Evolutionary conservation across 176 grass and related monocot species (phyloP).

Genomic region (Zoysia pacifica): DNA sequence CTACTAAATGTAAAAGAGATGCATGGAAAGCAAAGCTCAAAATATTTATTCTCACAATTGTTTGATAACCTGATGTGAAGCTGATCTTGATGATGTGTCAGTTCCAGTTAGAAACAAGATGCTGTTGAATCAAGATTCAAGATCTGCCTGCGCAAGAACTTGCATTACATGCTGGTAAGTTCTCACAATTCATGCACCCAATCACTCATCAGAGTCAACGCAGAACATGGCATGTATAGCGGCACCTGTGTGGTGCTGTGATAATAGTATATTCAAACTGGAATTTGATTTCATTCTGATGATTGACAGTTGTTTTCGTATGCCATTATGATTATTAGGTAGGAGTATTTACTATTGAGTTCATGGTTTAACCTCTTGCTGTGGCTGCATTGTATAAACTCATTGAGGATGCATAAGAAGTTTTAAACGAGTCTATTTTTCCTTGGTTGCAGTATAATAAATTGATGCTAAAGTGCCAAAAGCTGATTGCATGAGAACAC

Average conservation of each 20-base stretch:
- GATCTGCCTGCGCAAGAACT: too few relatives aligned
- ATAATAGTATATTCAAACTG: too few relatives aligned
- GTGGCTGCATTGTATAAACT: not conserved
- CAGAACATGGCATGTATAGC: too few relatives aligned
- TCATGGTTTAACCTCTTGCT: not conserved
- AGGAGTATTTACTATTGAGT: not conserved
- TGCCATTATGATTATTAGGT: not conserved
- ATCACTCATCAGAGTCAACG: too few relatives aligned
- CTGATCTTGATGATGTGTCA: not conserved
- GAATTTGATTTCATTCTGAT: not conserved
- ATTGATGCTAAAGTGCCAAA: not conserved
- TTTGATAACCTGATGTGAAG: not conserved
- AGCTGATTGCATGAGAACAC: not conserved
- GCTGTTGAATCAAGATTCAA: too few relatives aligned
- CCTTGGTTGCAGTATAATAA: not conserved
- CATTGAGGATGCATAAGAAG: not conserved
- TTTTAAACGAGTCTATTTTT: not conserved
- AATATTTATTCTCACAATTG: not conserved
- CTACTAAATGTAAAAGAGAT: not conserved
- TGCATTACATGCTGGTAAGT: too few relatives aligned
- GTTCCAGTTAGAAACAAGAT: not conserved
- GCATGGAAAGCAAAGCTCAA: not conserved
- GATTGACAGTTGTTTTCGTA: not conserved
- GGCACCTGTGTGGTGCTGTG: too few relatives aligned
- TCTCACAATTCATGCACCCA: too few relatives aligned